Evolutionary conservation across 768 basidiomycete genomes (phyloP).

Genomic region (Termitomyces sp.): DNA sequence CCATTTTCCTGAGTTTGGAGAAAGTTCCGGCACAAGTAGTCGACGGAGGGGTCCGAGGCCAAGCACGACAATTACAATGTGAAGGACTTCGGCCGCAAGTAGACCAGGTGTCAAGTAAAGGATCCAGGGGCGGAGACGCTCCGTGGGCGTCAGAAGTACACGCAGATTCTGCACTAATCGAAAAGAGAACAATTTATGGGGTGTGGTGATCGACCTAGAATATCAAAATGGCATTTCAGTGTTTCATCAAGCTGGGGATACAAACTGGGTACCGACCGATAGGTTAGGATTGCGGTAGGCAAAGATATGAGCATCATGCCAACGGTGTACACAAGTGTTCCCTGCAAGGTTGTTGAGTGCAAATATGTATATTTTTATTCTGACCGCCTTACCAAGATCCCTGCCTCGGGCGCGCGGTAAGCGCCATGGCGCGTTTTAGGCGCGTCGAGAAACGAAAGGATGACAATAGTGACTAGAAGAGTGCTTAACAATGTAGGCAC

Average conservation of each 20-base stretch:
- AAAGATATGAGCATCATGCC: constrained; percentile 59
- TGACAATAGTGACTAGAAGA: constrained; percentile 47
- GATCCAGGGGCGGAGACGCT: constrained; percentile 72
- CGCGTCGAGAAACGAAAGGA: constrained; percentile 53
- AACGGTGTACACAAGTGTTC: constrained; percentile 58
- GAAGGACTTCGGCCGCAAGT: constrained; percentile 51
- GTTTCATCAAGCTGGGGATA: background rate
- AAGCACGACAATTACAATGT: constrained; percentile 40
- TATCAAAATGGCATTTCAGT: constrained; percentile 5
- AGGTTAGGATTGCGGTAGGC: constrained; percentile 70
- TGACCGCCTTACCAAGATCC: constrained; percentile 34
- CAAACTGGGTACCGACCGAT: constrained; percentile 61
- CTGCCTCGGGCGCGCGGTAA: constrained; percentile 58
- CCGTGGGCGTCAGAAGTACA: constrained; percentile 73
- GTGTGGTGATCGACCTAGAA: constrained; percentile 74
- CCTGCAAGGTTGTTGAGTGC: constrained; percentile 19
- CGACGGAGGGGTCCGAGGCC: constrained; percentile 41
- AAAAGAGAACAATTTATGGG: constrained; percentile 66
- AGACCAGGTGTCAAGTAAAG: constrained; percentile 76
- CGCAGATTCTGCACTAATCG: constrained; percentile 53
- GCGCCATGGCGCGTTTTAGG: constrained; percentile 55
- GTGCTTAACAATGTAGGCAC: constrained; percentile 45
- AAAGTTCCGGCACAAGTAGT: constrained; percentile 36
- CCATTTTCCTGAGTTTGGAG: constrained; percentile 22
- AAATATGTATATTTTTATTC: background rate